Evolutionary conservation across 176 grass and related monocot species (phyloP), one percentile per base, ranked within the genome.

Genomic region (Aechmea fasciata): DNA sequence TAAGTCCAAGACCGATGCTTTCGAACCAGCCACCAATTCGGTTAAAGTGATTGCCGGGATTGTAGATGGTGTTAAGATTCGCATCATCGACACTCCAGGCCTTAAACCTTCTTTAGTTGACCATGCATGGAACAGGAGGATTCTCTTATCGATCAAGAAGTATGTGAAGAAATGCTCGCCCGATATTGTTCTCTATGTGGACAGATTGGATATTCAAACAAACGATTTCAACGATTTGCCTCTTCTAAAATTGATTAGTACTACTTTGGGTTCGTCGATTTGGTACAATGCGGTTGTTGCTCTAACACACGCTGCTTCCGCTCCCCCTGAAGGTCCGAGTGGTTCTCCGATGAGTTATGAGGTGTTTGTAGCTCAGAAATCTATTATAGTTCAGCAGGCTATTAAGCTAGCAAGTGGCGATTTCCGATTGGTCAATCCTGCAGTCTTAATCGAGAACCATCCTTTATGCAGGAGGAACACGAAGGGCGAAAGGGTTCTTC

Each of bases 401-500:
- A 85, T 99, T 49, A 78, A 87, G 69, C 87, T 85, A 69, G 90
- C 89, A 66, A 78, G 84, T 55, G 90, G 87, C 52, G 90, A 99
- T 84, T 93, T 94, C 90, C 75, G 80, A 19, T 67, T 99, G 70
- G 86, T 99, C 90, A 99, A 94, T 72, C 90, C 87, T 3, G 84
- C 94, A 52, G 84, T 82, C n/a, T 78, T 99, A 64, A 87, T 90
- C 72, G 90, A 99, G 84, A 99, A 99, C 67, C 95, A 99, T 74
- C 82, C 84, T 70, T 94, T 87, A 50, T 99, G 95, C 67, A 82
- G 78, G 50, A 84, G 71, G 63, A 94, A 99, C 64, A 82, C 69
- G 13, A 80, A 93, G 54, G 84, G 87, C 10, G 82, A 90, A 73
- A 90, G 80, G 69, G 77, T 99, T 50, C 84, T 94, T 62, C 90